Conservation (phyloP, 495 filamentous ascomycete genomes). For the Clavariopsis aquatica region DNA sequence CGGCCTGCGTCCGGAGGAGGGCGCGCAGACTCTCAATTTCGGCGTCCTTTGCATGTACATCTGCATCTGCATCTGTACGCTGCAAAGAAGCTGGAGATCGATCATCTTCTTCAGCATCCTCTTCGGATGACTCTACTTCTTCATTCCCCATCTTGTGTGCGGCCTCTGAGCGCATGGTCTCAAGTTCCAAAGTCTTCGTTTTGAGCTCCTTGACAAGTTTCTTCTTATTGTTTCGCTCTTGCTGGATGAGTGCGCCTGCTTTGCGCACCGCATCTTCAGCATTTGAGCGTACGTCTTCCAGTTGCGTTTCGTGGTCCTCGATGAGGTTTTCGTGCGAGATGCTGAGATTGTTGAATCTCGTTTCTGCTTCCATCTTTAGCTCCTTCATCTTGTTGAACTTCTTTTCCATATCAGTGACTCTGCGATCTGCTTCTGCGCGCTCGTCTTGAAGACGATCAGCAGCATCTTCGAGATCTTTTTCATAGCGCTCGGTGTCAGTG, state of each 20-base stretch:
- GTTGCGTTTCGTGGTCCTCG: slow-evolving; percentile 13
- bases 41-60: slow-evolving; percentile 14
- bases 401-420: slow-evolving; percentile 21
- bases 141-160: slow-evolving; percentile 1
- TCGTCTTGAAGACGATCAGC: slow-evolving; percentile 23
- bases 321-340: slow-evolving; percentile 11
- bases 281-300: slow-evolving; percentile 21
- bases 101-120: neutral
- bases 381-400: slow-evolving; percentile 29
- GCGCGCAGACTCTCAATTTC: slow-evolving; percentile 28
- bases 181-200: slow-evolving; percentile 4
- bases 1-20: slow-evolving; percentile 25
- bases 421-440: slow-evolving; percentile 24
- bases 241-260: slow-evolving; percentile 15
- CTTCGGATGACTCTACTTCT: slow-evolving; percentile 8
- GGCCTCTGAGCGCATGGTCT: slow-evolving; percentile 18
- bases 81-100: neutral
- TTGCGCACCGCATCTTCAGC: slow-evolving; percentile 29
- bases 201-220: slow-evolving; percentile 26
- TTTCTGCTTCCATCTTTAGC: slow-evolving; percentile 22
- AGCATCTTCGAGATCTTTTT: slow-evolving; percentile 20
- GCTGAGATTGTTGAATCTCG: slow-evolving; percentile 11
- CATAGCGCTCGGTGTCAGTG: slow-evolving; percentile 15
- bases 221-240: slow-evolving; percentile 26
- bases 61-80: neutral